phyloP scores from a whole-genome alignment of 2,329 filamentous ascomycete genomes.

The Alternaria sp. region DNA sequence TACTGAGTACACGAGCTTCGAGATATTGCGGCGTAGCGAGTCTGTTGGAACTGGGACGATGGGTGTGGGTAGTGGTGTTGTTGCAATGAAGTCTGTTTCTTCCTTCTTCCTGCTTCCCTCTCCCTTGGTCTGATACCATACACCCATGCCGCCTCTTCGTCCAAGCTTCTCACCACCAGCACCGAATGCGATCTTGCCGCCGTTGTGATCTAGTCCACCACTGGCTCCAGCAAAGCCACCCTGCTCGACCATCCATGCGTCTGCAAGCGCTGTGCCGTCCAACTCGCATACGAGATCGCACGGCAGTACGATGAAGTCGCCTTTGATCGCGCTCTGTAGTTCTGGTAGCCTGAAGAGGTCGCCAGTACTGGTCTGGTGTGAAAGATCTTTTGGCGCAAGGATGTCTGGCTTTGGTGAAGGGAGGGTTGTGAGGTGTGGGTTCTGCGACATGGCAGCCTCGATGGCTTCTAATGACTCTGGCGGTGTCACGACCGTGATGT shows the following conservation, averaged over 20 bases:
- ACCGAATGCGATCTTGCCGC: constrained; percentile 56
- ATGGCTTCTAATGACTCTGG: constrained; percentile 70
- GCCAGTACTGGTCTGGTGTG: constrained; percentile 87
- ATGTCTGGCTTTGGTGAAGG: constrained; percentile 77
- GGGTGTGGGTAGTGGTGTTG: constrained; percentile 69
- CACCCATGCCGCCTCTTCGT: constrained; percentile 80
- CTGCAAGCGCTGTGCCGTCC: constrained; percentile 80
- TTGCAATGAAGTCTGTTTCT: constrained; percentile 91
- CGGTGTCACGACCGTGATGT: constrained; percentile 66
- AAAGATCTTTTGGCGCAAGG: constrained; percentile 76
- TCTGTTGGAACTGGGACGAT: constrained; percentile 67
- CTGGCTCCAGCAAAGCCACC: constrained; percentile 71
- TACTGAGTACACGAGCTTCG: constrained; percentile 84
- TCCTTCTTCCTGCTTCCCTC: constrained; percentile 83
- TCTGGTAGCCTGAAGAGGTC: constrained; percentile 86
- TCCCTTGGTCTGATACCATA: constrained; percentile 89
- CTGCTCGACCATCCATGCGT: constrained; percentile 90
- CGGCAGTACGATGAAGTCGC: constrained; percentile 88
- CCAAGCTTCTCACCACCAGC: constrained; percentile 65
- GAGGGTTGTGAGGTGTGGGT: constrained; percentile 77
- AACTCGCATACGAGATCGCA: constrained; percentile 95
- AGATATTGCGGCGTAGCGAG: constrained; percentile 72
- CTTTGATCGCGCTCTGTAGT: constrained; percentile 77
- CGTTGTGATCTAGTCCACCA: constrained; percentile 56
- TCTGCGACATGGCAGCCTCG: constrained; percentile 74